Evolutionary conservation across 2,329 filamentous ascomycete species (phyloP), one percentile per base, ranked within the genome.

Genomic region (Fusarium penzigii): DNA sequence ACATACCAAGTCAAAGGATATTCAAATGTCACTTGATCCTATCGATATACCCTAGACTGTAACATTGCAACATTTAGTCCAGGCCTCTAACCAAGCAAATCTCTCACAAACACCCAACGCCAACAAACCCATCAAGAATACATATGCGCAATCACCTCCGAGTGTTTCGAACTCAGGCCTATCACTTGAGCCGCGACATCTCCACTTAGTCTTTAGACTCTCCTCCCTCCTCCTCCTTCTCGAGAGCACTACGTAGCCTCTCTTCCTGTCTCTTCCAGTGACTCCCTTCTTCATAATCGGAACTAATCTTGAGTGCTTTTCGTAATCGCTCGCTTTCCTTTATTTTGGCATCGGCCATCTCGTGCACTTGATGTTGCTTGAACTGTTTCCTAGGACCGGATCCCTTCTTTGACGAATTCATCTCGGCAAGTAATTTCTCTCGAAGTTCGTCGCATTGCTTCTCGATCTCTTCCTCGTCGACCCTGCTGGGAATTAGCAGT

Each of bases 301-400:
- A 87, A 67, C 86, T 86, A 65, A 97, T 96, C 45, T 92, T 92
- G 61, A 99, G 78, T 8, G 94, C 94, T 72, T 81, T 89, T 59
- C 93, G 79, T 69, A 99, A 76, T 64, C 89, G 83, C 75, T 97
- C 92, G 72, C 88, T 96, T 80, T 99, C 94, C 70, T 90, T 88
- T 62, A 96, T 93, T 81, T 99, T 99, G 54, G 93, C 94, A 66
- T 94, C 89, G 16, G 94, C 94, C 70, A 96, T 81, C 75, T 97
- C 94, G 76, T 99, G 94, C 17, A 97, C 92, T 74, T 97, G 91
- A 73, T 97, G 92, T 60, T 86, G 81, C 75, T 97, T 99, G 58
- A 97, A 80, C 10, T 83, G 81, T 48, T 69, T 74, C 50, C 73
- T 69, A n/a, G 67, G 72, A 20, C 69, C 73, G 49, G 64, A 69